phyloP scores from a whole-genome alignment of 805 yeast species.

The Lachancea sp. region DNA sequence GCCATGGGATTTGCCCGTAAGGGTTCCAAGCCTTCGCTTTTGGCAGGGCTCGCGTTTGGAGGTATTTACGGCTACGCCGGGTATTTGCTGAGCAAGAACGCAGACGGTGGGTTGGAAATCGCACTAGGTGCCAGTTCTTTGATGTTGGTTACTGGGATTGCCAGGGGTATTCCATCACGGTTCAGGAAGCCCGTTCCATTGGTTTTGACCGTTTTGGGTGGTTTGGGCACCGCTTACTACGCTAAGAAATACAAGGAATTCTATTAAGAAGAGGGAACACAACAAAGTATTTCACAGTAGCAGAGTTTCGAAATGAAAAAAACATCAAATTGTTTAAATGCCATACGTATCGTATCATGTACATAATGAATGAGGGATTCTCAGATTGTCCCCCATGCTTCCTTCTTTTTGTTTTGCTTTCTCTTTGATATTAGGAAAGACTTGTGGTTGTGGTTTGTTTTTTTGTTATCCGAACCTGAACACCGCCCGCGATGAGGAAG shows the following conservation, averaged over 20 bases:
- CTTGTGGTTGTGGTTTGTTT: no score
- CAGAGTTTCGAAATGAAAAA: no score
- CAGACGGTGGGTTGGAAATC: constrained; percentile 72
- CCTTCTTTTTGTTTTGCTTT: not conserved
- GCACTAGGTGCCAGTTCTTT: constrained; percentile 68
- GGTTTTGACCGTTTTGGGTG: constrained; percentile 55
- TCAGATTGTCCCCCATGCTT: no score
- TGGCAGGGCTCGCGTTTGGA: constrained; percentile 65
- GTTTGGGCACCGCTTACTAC: constrained; percentile 53
- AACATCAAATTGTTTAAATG: no score
- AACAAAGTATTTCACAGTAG: no score
- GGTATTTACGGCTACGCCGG: constrained; percentile 63
- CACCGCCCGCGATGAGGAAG: constrained; percentile 4
- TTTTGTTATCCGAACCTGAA: not conserved
- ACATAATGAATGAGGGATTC: no score
- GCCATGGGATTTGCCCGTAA: constrained; percentile 60
- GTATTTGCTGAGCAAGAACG: constrained; percentile 63
- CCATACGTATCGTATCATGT: no score
- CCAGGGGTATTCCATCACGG: constrained; percentile 53
- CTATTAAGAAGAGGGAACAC: constrained; percentile 41
- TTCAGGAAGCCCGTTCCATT: constrained; percentile 75
- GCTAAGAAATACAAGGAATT: constrained; percentile 65
- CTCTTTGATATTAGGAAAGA: not conserved
- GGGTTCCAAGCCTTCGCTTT: constrained; percentile 70
- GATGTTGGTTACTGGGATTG: constrained; percentile 64